phyloP scores from a whole-genome alignment of 2,329 filamentous ascomycete genomes.

The Aotearoamyces nothofagi region DNA sequence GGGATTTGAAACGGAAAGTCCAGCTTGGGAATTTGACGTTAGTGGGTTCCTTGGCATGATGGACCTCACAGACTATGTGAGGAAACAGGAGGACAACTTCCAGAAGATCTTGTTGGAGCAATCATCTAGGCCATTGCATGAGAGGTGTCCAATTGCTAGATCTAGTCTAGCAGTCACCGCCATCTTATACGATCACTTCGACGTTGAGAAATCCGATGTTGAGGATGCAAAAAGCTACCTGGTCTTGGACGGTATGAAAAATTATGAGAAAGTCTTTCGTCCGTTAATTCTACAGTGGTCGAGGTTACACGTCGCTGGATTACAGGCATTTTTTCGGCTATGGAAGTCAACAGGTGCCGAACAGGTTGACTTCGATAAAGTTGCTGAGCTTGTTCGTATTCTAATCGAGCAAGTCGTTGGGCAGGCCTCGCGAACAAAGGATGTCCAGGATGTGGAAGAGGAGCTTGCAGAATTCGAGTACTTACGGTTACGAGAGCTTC shows the following conservation, averaged over 20 bases:
- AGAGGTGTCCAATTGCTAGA: conserved; percentile 75
- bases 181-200: conserved; percentile 89
- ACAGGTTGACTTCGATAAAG: conserved; percentile 81
- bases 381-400: conserved; percentile 80
- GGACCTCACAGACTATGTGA: conserved; percentile 88
- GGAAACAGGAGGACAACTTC: conserved; percentile 82
- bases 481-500: conserved; percentile 60
- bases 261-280: conserved; percentile 75
- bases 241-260: conserved; percentile 55
- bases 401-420: conserved; percentile 83
- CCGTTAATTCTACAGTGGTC: conserved; percentile 90
- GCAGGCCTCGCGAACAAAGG: conserved; percentile 63
- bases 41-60: conserved; percentile 92
- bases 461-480: conserved; percentile 78
- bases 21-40: conserved; percentile 68
- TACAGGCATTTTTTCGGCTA: conserved; percentile 78
- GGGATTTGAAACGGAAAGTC: conserved; percentile 83
- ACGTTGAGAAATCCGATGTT: conserved; percentile 70
- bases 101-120: conserved; percentile 89
- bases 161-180: conserved; percentile 77
- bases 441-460: conserved; percentile 77
- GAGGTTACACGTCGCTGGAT: conserved; percentile 66
- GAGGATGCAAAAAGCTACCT: conserved; percentile 68
- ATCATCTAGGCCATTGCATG: conserved; percentile 50
- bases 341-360: conserved; percentile 86